Conservation (phyloP, 768 basidiomycete genomes). For the Mycena capillaripes region DNA sequence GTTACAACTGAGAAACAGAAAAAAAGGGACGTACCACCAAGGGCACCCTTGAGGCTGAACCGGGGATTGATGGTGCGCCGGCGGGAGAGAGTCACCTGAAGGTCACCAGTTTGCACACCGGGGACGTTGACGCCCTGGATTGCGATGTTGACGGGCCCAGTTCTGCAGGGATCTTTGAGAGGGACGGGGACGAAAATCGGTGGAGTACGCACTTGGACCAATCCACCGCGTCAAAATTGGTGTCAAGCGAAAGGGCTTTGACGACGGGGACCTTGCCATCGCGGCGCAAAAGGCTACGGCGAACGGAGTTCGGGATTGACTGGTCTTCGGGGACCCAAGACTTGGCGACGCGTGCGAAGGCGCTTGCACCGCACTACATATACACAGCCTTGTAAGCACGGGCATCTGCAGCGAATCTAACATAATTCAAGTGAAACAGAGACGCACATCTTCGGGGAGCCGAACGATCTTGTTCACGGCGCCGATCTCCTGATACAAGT, state of each 20-base stretch:
- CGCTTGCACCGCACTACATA: conserved; percentile 22
- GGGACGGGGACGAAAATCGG: too few relatives aligned
- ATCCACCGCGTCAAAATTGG: conserved; percentile 24
- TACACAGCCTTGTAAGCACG: neutral
- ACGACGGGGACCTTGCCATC: conserved; percentile 16
- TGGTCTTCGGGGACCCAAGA: conserved; percentile 26
- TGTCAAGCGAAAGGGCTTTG: conserved; percentile 28
- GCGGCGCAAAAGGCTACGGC: conserved; percentile 15
- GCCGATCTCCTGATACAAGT: conserved; percentile 45
- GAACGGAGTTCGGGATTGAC: conserved; percentile 16
- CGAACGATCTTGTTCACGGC: conserved; percentile 51
- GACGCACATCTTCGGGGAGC: conserved; percentile 47
- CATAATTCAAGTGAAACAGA: too few relatives aligned
- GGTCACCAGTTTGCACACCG: neutral
- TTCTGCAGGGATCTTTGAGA: too few relatives aligned
- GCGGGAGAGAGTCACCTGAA: neutral
- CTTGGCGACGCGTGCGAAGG: conserved; percentile 28
- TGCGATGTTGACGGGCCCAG: conserved; percentile 25
- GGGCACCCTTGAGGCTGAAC: neutral
- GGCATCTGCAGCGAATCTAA: too few relatives aligned
- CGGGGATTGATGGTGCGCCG: neutral
- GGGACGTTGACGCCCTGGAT: conserved; percentile 28
- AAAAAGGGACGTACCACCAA: neutral
- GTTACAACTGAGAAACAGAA: neutral
- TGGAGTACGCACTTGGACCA: too few relatives aligned